Evolutionary conservation across 2,329 filamentous ascomycete genomes (phyloP).

Genomic region (Metarhizium rileyi): DNA sequence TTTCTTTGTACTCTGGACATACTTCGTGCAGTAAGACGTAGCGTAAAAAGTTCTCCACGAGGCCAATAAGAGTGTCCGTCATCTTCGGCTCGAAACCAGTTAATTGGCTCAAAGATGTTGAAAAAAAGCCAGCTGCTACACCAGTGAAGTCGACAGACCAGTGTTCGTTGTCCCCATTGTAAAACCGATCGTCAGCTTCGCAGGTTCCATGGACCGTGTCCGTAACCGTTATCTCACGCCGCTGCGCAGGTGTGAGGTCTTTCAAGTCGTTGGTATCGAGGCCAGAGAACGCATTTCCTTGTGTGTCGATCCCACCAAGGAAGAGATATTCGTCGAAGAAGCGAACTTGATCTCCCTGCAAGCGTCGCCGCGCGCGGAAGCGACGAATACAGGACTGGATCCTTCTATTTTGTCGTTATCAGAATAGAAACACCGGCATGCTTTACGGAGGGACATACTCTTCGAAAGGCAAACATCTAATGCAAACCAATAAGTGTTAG

Average conservation of each 20-base stretch:
- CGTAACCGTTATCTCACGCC: slow-evolving; percentile 53
- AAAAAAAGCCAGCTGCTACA: slow-evolving; percentile 72
- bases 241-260: slow-evolving; percentile 48
- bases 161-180: slow-evolving; percentile 39
- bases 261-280: slow-evolving; percentile 44
- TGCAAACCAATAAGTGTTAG: slow-evolving; percentile 11
- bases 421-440: neutral
- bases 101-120: slow-evolving; percentile 41
- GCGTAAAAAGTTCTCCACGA: slow-evolving; percentile 78
- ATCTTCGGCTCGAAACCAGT: slow-evolving; percentile 44
- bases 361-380: slow-evolving; percentile 66
- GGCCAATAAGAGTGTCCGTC: slow-evolving; percentile 49
- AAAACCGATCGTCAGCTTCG: slow-evolving; percentile 34
- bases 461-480: slow-evolving; percentile 41
- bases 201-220: slow-evolving; percentile 45
- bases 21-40: slow-evolving; percentile 80
- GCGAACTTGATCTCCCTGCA: slow-evolving; percentile 50
- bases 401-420: slow-evolving; percentile 40
- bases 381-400: slow-evolving; percentile 80
- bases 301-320: slow-evolving; percentile 68
- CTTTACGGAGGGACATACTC: slow-evolving; percentile 32
- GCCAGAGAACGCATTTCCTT: slow-evolving; percentile 47
- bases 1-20: slow-evolving; percentile 65
- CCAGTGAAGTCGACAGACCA: slow-evolving; percentile 76
- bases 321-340: slow-evolving; percentile 74